phyloP scores from a whole-genome alignment of 108 stramenopile genomes.

The Epipyxis sp. region DNA sequence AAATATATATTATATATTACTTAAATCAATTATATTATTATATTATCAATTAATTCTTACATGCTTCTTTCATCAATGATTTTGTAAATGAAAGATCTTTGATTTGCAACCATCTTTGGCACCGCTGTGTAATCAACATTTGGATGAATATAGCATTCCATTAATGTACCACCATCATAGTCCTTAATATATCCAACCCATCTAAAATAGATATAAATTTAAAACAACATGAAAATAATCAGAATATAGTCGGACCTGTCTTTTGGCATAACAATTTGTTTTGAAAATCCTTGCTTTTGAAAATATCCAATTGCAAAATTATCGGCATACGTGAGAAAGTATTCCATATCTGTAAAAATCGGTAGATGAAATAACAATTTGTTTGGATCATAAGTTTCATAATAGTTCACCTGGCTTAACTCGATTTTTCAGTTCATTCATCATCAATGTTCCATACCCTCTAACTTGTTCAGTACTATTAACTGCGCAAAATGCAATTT shows the following conservation, averaged over 20 bases:
- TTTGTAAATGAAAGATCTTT: slow-evolving; percentile 47
- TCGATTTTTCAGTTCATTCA: slow-evolving; percentile 93
- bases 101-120: slow-evolving; percentile 72
- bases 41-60: slow-evolving; percentile 5
- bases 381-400: background rate
- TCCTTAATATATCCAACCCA: slow-evolving; percentile 94
- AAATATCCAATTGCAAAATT: slow-evolving; percentile 98
- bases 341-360: slow-evolving; percentile 82
- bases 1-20: too few species aligned
- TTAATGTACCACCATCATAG: slow-evolving; percentile 96
- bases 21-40: slow-evolving; percentile 56
- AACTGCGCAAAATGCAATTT: slow-evolving; percentile 96
- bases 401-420: slow-evolving; percentile 68
- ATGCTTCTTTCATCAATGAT: background rate
- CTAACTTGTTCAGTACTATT: slow-evolving; percentile 78
- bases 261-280: slow-evolving; percentile 21
- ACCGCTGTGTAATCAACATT: slow-evolving; percentile 80
- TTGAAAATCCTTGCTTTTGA: slow-evolving; percentile 87
- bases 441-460: slow-evolving; percentile 93
- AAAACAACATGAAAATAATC: too few species aligned
- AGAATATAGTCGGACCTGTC: too few species aligned
- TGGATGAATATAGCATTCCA: slow-evolving; percentile 98
- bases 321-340: slow-evolving; percentile 98
- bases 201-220: too few species aligned
- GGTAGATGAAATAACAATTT: slow-evolving; percentile 7